phyloP scores from a whole-genome alignment of 345 rosid species.

The Salix arbutifolia region DNA sequence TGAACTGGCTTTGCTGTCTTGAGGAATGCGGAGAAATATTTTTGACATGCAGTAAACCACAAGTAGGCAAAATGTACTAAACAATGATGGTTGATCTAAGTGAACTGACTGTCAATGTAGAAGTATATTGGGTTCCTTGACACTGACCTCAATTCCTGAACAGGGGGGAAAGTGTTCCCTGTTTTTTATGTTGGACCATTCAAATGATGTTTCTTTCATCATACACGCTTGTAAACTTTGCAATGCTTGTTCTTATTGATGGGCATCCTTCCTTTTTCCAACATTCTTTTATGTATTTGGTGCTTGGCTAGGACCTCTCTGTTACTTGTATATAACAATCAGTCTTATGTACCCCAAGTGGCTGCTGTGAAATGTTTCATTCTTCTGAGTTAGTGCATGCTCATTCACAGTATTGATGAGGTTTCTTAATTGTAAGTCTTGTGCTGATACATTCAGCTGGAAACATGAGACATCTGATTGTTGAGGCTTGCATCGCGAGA shows the following conservation, averaged over 20 bases:
- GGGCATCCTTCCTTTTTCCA: neutral
- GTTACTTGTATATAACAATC: slow-evolving; percentile 1
- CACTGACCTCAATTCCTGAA: neutral
- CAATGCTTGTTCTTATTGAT: neutral
- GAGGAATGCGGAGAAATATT: neutral
- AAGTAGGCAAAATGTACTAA: neutral
- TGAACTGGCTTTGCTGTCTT: neutral
- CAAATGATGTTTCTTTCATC: neutral
- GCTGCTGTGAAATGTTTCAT: neutral
- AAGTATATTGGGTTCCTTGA: too few species aligned
- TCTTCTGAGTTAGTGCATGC: neutral
- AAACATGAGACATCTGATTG: slow-evolving; percentile 89
- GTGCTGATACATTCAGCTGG: slow-evolving; percentile 51
- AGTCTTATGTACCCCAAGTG: neutral
- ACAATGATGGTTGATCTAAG: neutral
- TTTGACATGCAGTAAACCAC: too few species aligned
- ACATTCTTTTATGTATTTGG: neutral
- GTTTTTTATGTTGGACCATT: neutral
- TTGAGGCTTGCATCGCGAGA: slow-evolving; percentile 94
- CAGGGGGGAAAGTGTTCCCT: neutral
- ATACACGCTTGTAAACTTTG: neutral
- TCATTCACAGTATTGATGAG: neutral
- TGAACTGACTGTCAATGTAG: neutral
- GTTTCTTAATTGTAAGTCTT: slow-evolving; percentile 10
- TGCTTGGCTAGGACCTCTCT: neutral